Evolutionary conservation across 345 rosid genomes (phyloP).

Genomic region (Lepidium didymum): DNA sequence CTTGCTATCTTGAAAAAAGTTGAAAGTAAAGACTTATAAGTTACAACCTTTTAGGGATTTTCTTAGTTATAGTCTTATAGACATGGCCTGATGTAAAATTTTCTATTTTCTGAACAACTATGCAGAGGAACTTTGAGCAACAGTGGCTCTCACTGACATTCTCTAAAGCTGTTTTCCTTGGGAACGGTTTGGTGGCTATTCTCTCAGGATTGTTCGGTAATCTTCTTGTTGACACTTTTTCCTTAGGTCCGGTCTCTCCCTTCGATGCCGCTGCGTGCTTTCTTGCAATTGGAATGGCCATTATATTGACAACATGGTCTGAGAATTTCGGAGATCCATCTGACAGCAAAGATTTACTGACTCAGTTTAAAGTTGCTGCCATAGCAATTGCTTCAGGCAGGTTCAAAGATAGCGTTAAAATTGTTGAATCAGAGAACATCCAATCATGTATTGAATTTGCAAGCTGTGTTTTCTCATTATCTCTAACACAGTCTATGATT

Average conservation of each 20-base stretch:
- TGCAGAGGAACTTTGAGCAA: conserved; percentile 82
- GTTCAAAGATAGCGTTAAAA: conserved; percentile 2
- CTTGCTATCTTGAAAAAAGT: background rate
- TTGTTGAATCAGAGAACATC: background rate
- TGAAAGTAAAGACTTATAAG: background rate
- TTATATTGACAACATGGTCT: conserved; percentile 75
- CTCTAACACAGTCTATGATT: background rate
- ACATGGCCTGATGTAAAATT: conserved; percentile 5
- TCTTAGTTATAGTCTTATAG: background rate
- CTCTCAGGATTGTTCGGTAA: conserved; percentile 79
- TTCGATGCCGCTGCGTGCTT: conserved; percentile 94
- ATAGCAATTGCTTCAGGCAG: conserved; percentile 93
- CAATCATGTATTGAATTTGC: background rate
- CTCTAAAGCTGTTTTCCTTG: conserved; percentile 92
- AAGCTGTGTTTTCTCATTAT: background rate
- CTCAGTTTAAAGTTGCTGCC: conserved; percentile 93
- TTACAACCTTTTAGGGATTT: background rate
- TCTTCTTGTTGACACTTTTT: conserved; percentile 63
- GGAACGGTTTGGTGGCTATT: conserved; percentile 91
- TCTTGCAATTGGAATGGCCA: conserved; percentile 86
- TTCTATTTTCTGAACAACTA: background rate
- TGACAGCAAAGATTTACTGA: conserved; percentile 80
- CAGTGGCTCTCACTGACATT: conserved; percentile 89
- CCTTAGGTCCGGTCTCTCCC: conserved; percentile 98
- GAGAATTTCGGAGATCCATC: conserved; percentile 90